Conservation (phyloP, 2,329 filamentous ascomycete genomes). For the Fusarium marasasianum region DNA sequence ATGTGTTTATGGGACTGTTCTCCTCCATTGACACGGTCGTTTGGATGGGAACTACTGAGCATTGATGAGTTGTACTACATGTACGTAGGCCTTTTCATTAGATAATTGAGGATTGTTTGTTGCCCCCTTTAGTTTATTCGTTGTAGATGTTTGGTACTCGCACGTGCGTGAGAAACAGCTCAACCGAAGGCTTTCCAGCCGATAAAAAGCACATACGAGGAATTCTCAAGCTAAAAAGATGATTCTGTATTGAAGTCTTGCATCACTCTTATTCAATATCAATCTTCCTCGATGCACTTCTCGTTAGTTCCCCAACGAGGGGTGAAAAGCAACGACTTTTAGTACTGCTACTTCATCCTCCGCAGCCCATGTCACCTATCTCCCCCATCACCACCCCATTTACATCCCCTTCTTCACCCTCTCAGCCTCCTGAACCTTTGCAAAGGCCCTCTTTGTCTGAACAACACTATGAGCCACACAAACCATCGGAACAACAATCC, state of each 20-base stretch:
- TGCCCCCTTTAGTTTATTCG: accelerated
- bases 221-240: no score
- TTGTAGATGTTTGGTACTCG: no score
- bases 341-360: not conserved
- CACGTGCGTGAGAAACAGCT: no score
- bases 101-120: no score
- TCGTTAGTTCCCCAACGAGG: no score
- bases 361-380: no score
- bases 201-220: no score
- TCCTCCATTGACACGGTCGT: not conserved
- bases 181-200: no score
- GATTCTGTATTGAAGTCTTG: no score
- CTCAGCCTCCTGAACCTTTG: slow-evolving; percentile 38
- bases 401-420: slow-evolving; percentile 40
- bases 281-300: no score
- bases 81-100: no score
- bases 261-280: no score
- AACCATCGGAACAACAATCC: slow-evolving; percentile 59
- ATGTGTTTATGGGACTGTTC: not conserved
- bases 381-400: not conserved
- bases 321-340: not conserved
- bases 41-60: not conserved
- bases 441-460: slow-evolving; percentile 42
- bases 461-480: slow-evolving; percentile 45
- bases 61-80: not conserved